Conservation (phyloP, 768 basidiomycete genomes). For the Xerocomellus amylosporus region DNA sequence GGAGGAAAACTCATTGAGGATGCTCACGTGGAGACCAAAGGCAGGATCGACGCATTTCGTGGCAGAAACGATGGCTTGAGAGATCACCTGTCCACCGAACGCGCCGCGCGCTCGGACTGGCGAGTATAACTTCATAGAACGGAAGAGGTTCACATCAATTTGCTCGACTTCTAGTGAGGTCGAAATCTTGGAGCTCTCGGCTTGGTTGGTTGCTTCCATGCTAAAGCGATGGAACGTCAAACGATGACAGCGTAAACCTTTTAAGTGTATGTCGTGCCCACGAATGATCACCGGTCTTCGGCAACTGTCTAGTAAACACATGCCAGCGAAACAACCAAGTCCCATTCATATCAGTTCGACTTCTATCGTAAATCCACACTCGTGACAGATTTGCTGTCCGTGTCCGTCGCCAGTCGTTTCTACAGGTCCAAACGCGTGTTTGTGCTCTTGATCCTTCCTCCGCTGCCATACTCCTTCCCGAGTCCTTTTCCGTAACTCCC, state of each 20-base stretch:
- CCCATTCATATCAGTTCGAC: slow-evolving; percentile 69
- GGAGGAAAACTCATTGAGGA: background rate
- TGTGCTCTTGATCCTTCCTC: slow-evolving; percentile 83
- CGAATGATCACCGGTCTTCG: too few species aligned
- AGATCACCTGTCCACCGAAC: slow-evolving; percentile 89
- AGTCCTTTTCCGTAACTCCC: slow-evolving; percentile 79
- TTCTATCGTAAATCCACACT: slow-evolving; percentile 89
- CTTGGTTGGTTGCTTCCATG: slow-evolving; percentile 46
- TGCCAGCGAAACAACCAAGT: background rate
- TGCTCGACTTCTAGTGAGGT: slow-evolving; percentile 76
- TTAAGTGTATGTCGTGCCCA: too few species aligned
- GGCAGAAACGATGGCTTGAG: slow-evolving; percentile 79
- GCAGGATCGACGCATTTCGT: slow-evolving; percentile 67
- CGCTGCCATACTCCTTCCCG: slow-evolving; percentile 89
- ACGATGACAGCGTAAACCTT: too few species aligned
- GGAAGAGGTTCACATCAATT: slow-evolving; percentile 73
- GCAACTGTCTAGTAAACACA: background rate
- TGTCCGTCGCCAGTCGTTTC: slow-evolving; percentile 52
- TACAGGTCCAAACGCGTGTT: slow-evolving; percentile 71
- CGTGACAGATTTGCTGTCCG: slow-evolving; percentile 74
- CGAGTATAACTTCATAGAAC: slow-evolving; percentile 70
- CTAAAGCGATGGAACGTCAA: background rate
- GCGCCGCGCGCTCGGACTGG: slow-evolving; percentile 66
- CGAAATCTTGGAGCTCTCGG: slow-evolving; percentile 66
- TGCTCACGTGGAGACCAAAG: slow-evolving; percentile 70